A percentile compares a stretch with the other conserved stretches of the same genome.
phyloP scores from a whole-genome alignment of 2,329 filamentous ascomycete species.

The Arthroderma sp. region DNA sequence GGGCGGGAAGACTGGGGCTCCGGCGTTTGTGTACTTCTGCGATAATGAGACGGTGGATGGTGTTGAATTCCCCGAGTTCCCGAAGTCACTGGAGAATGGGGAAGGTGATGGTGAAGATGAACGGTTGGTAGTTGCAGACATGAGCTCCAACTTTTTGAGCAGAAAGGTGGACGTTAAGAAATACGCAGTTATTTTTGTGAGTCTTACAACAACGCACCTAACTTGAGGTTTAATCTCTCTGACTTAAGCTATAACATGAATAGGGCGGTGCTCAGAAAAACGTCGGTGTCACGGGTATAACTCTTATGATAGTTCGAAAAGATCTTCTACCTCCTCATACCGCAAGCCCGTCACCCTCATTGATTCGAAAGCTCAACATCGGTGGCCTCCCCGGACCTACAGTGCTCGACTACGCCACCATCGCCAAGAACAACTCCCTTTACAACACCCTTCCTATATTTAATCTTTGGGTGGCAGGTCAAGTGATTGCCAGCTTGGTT shows the following conservation, averaged over 20 bases:
- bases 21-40: slow-evolving; percentile 72
- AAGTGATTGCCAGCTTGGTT: slow-evolving; percentile 68
- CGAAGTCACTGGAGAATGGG: slow-evolving; percentile 44
- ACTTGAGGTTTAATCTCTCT: not conserved
- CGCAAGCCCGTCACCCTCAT: slow-evolving; percentile 50
- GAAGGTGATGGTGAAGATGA: slow-evolving; percentile 45
- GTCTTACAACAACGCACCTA: slow-evolving; percentile 9
- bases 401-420: slow-evolving; percentile 68
- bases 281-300: slow-evolving; percentile 71
- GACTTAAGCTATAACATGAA: slow-evolving; percentile 9
- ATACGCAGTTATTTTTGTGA: slow-evolving; percentile 72
- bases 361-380: slow-evolving; percentile 63
- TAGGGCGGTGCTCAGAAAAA: slow-evolving; percentile 81
- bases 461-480: slow-evolving; percentile 79
- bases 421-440: slow-evolving; percentile 84
- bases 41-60: slow-evolving; percentile 85
- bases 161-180: slow-evolving; percentile 63
- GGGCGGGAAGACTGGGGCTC: slow-evolving; percentile 27
- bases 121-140: slow-evolving; percentile 75
- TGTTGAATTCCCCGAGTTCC: slow-evolving; percentile 71
- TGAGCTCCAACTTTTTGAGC: slow-evolving; percentile 88
- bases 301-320: slow-evolving; percentile 75
- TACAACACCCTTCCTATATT: slow-evolving; percentile 97
- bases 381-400: slow-evolving; percentile 52
- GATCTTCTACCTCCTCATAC: slow-evolving; percentile 56